Percentiles rank a stretch among this genome's conserved stretches.
Evolutionary conservation across 768 basidiomycete genomes (phyloP).

Genomic region (Leucocoprinus sp.): DNA sequence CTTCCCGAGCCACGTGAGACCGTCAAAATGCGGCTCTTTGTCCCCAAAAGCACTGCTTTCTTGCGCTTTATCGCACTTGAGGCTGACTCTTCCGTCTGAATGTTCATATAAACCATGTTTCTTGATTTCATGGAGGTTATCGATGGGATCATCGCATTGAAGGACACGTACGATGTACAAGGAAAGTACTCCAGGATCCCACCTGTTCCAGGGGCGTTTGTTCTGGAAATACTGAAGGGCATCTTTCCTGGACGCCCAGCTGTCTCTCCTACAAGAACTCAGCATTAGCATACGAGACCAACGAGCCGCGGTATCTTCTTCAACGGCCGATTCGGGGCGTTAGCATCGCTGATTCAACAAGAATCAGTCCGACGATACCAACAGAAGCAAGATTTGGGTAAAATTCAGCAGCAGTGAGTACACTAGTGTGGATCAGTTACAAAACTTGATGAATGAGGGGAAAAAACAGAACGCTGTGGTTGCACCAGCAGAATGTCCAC

Average conservation of each 20-base stretch:
- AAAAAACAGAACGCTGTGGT: conserved; percentile 24
- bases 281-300: conserved; percentile 29
- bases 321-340: too few relatives aligned
- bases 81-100: conserved; percentile 20
- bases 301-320: conserved; percentile 30
- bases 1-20: conserved; percentile 23
- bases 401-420: conserved; percentile 29
- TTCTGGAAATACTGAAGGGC: conserved; percentile 36
- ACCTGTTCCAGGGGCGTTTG: conserved; percentile 36
- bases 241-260: conserved; percentile 32
- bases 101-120: conserved; percentile 27
- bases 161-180: conserved; percentile 29
- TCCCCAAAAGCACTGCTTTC: conserved; percentile 41
- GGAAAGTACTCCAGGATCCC: conserved; percentile 33
- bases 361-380: conserved; percentile 24
- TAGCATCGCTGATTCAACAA: conserved; percentile 38
- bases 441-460: not conserved
- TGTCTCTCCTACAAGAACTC: conserved; percentile 28
- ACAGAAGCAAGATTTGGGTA: conserved; percentile 21
- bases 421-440: conserved; percentile 17
- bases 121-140: conserved; percentile 16
- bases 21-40: conserved; percentile 36
- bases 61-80: conserved; percentile 37
- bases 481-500: conserved; percentile 40
- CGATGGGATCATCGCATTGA: not conserved